Evolutionary conservation across 2,329 filamentous ascomycete species (phyloP).

Genomic region (Bipolaris gigantea): DNA sequence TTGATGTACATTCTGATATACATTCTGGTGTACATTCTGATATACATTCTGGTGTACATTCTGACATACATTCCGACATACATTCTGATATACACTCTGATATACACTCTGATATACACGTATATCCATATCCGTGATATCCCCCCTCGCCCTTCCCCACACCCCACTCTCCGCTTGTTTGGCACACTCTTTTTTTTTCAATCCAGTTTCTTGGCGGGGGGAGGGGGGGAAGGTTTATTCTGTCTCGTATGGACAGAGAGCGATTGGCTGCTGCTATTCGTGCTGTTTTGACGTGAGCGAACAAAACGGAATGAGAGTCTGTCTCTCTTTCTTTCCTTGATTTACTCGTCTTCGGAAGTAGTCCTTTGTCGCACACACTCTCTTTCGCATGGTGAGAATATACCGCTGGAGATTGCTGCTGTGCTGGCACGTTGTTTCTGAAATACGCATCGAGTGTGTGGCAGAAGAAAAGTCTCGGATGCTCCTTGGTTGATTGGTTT

Average conservation of each 20-base stretch:
- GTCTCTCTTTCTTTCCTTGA: too few relatives aligned
- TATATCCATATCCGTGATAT: slow-evolving; percentile 21
- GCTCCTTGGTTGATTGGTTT: too few relatives aligned
- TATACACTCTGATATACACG: too few relatives aligned
- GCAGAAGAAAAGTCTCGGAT: too few relatives aligned
- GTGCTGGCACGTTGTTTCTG: background rate
- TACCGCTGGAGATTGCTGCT: too few relatives aligned
- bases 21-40: background rate
- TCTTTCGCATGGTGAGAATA: too few relatives aligned
- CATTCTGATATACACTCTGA: too few relatives aligned
- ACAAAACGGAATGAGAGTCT: background rate
- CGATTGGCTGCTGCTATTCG: background rate
- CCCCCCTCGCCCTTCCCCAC: too few relatives aligned
- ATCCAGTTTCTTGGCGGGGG: background rate
- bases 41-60: background rate
- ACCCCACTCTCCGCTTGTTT: slow-evolving; percentile 4
- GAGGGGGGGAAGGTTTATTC: background rate
- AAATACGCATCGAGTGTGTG: too few relatives aligned
- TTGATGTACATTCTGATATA: slow-evolving; percentile 13
- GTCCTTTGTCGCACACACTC: too few relatives aligned
- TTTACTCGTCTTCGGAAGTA: too few relatives aligned
- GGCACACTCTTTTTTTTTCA: slow-evolving; percentile 1
- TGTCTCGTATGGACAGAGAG: background rate
- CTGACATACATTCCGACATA: slow-evolving; percentile 14
- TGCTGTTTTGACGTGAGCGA: background rate